Percentiles rank a stretch among this genome's conserved stretches.
Evolutionary conservation across 1,284 basidiomycete species (phyloP).

Genomic region (Rhodotorula sp.): DNA sequence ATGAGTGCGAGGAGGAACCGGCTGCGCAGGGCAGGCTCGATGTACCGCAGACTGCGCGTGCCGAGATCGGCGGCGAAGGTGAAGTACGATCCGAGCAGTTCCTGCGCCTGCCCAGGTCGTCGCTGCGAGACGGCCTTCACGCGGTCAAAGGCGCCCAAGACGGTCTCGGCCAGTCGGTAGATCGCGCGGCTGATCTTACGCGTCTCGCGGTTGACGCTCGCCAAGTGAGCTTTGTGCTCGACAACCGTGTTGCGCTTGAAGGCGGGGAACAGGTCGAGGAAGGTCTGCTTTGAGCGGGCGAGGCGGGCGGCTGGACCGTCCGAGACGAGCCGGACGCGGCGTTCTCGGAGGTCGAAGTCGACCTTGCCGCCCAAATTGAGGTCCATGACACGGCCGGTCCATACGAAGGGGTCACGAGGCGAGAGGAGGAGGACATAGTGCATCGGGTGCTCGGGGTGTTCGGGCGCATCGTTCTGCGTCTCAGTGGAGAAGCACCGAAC

Average conservation of each 20-base stretch:
- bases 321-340: constrained; percentile 77
- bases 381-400: constrained; percentile 84
- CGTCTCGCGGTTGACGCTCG: constrained; percentile 82
- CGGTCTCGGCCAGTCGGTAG: constrained; percentile 85
- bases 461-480: constrained; percentile 49
- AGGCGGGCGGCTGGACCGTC: constrained; percentile 81
- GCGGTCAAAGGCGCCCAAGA: constrained; percentile 83
- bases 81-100: constrained; percentile 93
- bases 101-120: constrained; percentile 64
- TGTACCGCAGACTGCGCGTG: constrained; percentile 78
- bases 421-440: constrained; percentile 83
- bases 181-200: constrained; percentile 86
- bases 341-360: constrained; percentile 76
- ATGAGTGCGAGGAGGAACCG: constrained; percentile 81
- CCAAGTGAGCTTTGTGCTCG: constrained; percentile 89
- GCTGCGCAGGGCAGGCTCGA: constrained; percentile 69
- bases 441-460: constrained; percentile 48
- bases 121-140: constrained; percentile 57
- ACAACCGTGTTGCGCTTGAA: constrained; percentile 61
- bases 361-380: constrained; percentile 60
- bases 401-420: constrained; percentile 82
- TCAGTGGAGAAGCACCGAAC: constrained; percentile 69
- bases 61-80: constrained; percentile 90
- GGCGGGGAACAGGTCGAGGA: constrained; percentile 63
- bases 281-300: constrained; percentile 72